Conservation (phyloP, 2,329 filamentous ascomycete species). For the Alternaria sp. region DNA sequence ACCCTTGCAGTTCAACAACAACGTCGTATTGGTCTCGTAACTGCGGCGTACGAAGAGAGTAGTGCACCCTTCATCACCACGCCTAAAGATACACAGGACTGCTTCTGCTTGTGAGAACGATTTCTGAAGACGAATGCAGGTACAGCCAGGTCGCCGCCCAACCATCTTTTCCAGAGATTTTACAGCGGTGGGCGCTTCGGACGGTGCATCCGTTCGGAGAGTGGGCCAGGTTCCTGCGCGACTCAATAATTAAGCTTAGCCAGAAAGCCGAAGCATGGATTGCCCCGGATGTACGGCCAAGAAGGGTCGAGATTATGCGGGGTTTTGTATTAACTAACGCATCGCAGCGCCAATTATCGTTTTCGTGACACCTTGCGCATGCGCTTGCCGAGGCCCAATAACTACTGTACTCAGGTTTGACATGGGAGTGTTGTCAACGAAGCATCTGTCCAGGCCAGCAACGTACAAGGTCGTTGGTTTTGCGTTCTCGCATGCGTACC, state of each 20-base stretch:
- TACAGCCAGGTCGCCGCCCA: slow-evolving; percentile 12
- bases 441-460: not conserved
- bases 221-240: slow-evolving; percentile 28
- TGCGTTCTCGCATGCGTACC: slow-evolving; percentile 12
- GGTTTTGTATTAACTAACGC: slow-evolving; percentile 19
- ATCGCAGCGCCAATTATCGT: slow-evolving; percentile 17
- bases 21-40: not conserved
- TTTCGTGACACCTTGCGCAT: not conserved
- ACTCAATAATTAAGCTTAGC: slow-evolving; percentile 17
- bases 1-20: slow-evolving; percentile 6
- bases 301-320: slow-evolving; percentile 34
- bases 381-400: slow-evolving; percentile 14
- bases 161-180: slow-evolving; percentile 4
- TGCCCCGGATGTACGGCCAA: slow-evolving; percentile 32
- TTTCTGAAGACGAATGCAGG: slow-evolving; percentile 16
- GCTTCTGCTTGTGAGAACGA: not conserved
- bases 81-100: not conserved
- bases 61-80: not conserved
- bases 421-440: not conserved
- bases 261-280: slow-evolving; percentile 14
- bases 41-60: not conserved
- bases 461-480: slow-evolving; percentile 8
- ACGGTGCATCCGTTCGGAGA: slow-evolving; percentile 22
- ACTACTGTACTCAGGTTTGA: not conserved
- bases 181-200: slow-evolving; percentile 27